Percentiles rank a stretch among this genome's conserved stretches.
Conservation (phyloP, 495 filamentous ascomycete species). For the Aspergillus conjunctus region DNA sequence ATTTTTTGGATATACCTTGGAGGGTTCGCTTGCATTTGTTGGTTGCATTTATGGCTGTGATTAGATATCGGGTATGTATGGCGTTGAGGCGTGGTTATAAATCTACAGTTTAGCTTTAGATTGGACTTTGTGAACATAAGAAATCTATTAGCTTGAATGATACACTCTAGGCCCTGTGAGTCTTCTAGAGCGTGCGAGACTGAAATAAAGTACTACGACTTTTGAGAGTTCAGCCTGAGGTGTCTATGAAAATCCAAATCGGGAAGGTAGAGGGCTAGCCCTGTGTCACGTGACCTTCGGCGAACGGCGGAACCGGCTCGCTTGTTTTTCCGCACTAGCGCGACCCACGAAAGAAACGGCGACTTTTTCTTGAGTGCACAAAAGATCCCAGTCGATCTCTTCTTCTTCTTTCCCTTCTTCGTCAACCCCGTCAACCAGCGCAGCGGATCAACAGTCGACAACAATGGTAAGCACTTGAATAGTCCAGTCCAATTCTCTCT, state of each 20-base stretch:
- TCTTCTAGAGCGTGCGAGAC: too few relatives aligned
- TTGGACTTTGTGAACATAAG: too few relatives aligned
- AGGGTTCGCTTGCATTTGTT: not conserved
- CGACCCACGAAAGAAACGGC: slow-evolving; percentile 38
- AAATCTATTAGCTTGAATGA: too few relatives aligned
- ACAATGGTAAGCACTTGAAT: slow-evolving; percentile 53
- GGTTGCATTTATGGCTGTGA: not conserved
- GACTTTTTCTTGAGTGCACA: slow-evolving; percentile 27
- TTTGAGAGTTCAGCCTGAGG: too few relatives aligned
- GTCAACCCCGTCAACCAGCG: slow-evolving; percentile 49
- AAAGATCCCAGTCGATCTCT: slow-evolving; percentile 25
- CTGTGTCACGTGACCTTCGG: slow-evolving; percentile 24
- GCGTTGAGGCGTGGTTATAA: not conserved
- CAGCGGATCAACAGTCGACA: slow-evolving; percentile 51
- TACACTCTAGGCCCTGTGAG: too few relatives aligned
- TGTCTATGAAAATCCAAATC: not conserved
- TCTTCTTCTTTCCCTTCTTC: slow-evolving; percentile 34
- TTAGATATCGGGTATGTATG: not conserved
- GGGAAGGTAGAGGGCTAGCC: slow-evolving; percentile 19
- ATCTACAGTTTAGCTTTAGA: not conserved
- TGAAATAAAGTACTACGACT: too few relatives aligned
- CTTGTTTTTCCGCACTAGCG: slow-evolving; percentile 35
- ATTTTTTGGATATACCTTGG: not conserved
- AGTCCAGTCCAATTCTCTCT: slow-evolving; percentile 28
- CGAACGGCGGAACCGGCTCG: slow-evolving; percentile 16